Conservation (phyloP, 2,329 filamentous ascomycete species). For the Fusarium euwallaceae region DNA sequence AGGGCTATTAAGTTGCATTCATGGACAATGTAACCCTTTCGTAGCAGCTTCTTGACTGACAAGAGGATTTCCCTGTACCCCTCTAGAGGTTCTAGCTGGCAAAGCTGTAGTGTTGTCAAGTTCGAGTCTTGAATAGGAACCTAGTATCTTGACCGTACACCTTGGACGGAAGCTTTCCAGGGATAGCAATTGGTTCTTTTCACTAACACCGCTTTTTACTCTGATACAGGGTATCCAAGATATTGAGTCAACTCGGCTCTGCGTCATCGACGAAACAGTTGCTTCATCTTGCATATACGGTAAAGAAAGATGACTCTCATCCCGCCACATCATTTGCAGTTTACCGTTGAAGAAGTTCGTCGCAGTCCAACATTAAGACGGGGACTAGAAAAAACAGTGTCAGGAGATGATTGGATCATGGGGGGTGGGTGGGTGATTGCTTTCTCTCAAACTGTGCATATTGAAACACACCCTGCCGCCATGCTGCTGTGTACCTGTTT, state of each 20-base stretch:
- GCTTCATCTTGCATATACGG: conserved; percentile 1
- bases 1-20: neutral
- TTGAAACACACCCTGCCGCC: conserved; percentile 1
- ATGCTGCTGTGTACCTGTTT: neutral
- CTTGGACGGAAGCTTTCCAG: neutral
- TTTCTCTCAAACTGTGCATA: neutral
- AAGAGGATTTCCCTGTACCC: neutral
- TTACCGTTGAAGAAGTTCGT: neutral
- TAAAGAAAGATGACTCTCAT: neutral
- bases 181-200: neutral
- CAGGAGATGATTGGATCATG: conserved; percentile 1
- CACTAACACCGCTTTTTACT: neutral
- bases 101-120: neutral
- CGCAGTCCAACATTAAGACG: neutral
- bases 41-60: neutral
- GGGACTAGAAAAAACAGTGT: neutral
- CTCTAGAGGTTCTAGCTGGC: neutral
- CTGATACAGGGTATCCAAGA: neutral
- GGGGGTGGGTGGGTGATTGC: neutral
- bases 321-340: neutral
- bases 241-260: neutral
- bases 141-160: neutral
- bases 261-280: neutral
- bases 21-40: neutral
- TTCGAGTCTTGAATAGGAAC: neutral